A percentile compares a stretch with the other conserved stretches of the same genome.
Evolutionary conservation across 1,139 yeast genomes (phyloP).

Genomic region (Kluyveromyces sp.): DNA sequence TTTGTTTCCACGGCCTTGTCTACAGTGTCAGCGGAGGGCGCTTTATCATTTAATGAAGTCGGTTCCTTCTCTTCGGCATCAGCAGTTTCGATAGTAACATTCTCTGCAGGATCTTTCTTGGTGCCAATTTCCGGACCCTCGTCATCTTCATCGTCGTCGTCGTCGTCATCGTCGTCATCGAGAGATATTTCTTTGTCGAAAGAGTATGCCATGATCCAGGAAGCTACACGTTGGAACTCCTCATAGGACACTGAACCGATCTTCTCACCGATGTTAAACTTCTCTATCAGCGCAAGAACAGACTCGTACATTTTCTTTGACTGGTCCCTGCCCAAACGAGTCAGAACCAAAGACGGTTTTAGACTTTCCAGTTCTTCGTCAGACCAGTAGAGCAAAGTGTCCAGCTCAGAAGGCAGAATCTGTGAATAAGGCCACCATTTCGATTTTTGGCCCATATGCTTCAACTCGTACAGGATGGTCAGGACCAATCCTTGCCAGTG

Average conservation of each 20-base stretch:
- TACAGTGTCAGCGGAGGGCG: background rate
- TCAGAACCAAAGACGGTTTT: constrained; percentile 62
- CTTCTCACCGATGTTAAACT: constrained; percentile 8
- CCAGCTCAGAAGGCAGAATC: constrained; percentile 58
- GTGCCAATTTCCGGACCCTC: constrained; percentile 25
- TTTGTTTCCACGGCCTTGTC: background rate
- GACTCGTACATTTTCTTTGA: constrained; percentile 55
- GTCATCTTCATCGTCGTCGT: constrained; percentile 32
- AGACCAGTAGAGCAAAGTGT: constrained; percentile 77
- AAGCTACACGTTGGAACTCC: constrained; percentile 66
- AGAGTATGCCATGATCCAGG: constrained; percentile 58
- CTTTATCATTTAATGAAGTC: background rate
- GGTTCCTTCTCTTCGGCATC: no score
- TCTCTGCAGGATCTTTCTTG: background rate
- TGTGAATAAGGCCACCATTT: constrained; percentile 66
- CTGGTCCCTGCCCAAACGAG: constrained; percentile 62
- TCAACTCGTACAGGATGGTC: constrained; percentile 52
- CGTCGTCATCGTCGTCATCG: constrained; percentile 27
- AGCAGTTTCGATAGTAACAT: no score
- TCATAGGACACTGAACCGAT: constrained; percentile 38
- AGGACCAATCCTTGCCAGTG: constrained; percentile 78
- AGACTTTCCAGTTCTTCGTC: constrained; percentile 42
- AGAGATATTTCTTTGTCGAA: constrained; percentile 49
- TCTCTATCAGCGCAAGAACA: constrained; percentile 12
- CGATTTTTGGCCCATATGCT: constrained; percentile 38